Percentiles rank a stretch among this genome's conserved stretches.
phyloP scores from a whole-genome alignment of 208 protist species.

The Trichomonas vaginalis region DNA sequence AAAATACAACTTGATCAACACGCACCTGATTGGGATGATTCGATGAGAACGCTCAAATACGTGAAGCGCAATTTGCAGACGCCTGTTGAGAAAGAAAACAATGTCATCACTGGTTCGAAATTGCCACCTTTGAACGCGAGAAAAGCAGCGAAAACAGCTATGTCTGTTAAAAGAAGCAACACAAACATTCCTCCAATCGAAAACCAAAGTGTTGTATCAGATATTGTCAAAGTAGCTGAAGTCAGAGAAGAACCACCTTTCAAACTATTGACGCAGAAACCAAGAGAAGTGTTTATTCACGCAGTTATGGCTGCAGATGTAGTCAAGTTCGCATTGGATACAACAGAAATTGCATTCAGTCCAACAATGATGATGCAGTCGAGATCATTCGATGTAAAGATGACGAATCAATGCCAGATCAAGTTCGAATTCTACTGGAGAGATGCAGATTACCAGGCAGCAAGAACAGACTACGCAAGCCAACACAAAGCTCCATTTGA shows the following conservation, averaged over 20 bases:
- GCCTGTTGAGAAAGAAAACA: neutral
- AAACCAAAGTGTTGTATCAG: neutral
- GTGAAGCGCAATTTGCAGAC: neutral
- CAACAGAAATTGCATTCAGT: neutral
- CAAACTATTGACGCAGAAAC: neutral
- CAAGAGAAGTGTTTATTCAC: neutral
- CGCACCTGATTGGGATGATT: slow-evolving; percentile 7
- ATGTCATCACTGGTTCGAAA: neutral
- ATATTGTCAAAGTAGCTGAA: neutral
- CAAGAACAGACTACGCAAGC: neutral
- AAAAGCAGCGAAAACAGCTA: neutral
- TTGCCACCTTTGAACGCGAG: neutral
- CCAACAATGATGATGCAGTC: neutral
- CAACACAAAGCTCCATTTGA: slow-evolving; percentile 41
- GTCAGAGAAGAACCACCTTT: neutral
- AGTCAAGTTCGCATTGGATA: neutral
- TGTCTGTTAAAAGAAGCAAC: no score
- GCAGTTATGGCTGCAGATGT: neutral
- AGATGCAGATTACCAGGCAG: neutral
- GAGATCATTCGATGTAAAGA: neutral
- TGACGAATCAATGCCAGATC: neutral
- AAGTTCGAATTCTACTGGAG: neutral
- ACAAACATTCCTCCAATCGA: no score
- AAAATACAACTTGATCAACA: neutral
- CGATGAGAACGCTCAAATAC: neutral